A percentile compares a stretch with the other conserved stretches of the same genome.
These are phyloP conservation scores for Hemisphaericaspora xylanilytica DNA, from an alignment of 1,139 yeast genomes.

Conservation along the genomic window DNA sequence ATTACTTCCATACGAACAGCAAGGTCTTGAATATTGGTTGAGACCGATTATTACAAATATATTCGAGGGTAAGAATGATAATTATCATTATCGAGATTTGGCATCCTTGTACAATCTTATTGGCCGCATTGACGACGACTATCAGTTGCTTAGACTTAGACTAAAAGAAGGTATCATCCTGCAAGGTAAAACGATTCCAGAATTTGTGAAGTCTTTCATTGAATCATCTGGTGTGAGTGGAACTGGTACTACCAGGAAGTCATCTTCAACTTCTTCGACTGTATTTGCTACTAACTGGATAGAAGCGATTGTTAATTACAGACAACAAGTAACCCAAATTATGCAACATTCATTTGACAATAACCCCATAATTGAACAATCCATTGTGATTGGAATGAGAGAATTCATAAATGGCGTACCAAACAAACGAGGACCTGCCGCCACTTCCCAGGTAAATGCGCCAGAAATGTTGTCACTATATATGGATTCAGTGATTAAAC, in stretches of 20 bases:
- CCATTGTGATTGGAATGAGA: constrained; percentile 61
- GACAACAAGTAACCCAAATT: constrained; percentile 51
- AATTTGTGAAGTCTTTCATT: constrained; percentile 24
- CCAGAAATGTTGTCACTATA: constrained; percentile 74
- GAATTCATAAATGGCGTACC: constrained; percentile 51
- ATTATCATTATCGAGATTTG: constrained; percentile 26
- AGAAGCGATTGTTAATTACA: constrained; percentile 53
- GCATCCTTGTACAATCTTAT: constrained; percentile 49
- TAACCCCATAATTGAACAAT: constrained; percentile 50
- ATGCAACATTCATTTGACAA: constrained; percentile 47
- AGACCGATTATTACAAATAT: constrained; percentile 27
- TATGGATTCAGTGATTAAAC: constrained; percentile 71
- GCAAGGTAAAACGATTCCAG: constrained; percentile 35
- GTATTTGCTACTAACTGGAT: constrained; percentile 72
- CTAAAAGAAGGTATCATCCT: constrained; percentile 47
- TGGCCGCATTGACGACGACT: constrained; percentile 53
- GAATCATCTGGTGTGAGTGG: constrained; percentile 6
- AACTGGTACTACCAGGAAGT: constrained; percentile 8
- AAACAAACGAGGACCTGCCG: constrained; percentile 14
- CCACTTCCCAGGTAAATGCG: constrained; percentile 44
- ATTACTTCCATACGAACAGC: constrained; percentile 45
- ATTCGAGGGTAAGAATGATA: constrained; percentile 17
- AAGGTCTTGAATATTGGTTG: constrained; percentile 61
- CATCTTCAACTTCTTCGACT: constrained; percentile 24
- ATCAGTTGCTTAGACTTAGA: constrained; percentile 48